These are phyloP conservation scores for Pseudogymnoascus sp. DNA, from an alignment of 2,329 filamentous ascomycete genomes.

Conservation along the genomic window DNA sequence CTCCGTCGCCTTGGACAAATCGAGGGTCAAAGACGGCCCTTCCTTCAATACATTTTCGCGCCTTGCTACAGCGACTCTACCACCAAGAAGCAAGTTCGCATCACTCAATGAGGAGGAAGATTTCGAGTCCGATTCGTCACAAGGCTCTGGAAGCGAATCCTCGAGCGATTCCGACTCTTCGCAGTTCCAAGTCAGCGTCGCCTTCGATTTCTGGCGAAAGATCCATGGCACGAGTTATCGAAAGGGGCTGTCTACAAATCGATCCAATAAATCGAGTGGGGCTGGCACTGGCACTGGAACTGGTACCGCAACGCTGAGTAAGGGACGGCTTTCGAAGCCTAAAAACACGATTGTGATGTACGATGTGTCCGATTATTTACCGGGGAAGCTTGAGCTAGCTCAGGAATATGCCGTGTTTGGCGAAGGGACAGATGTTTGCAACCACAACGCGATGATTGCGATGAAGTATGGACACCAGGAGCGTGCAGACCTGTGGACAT, in stretches of 20 bases:
- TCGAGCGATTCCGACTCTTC: slow-evolving; percentile 29
- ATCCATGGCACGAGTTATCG: slow-evolving; percentile 18
- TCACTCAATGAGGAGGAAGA: slow-evolving; percentile 26
- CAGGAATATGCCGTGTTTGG: slow-evolving; percentile 77
- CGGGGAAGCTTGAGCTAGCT: slow-evolving; percentile 69
- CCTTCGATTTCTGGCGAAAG: slow-evolving; percentile 22
- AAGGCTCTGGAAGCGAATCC: slow-evolving; percentile 23
- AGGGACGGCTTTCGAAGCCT: slow-evolving; percentile 28
- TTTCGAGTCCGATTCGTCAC: slow-evolving; percentile 29
- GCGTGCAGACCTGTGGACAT: slow-evolving; percentile 73
- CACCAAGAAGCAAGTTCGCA: slow-evolving; percentile 32
- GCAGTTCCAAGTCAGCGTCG: slow-evolving; percentile 20
- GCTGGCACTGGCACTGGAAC: slow-evolving; percentile 48
- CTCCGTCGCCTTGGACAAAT: slow-evolving; percentile 35
- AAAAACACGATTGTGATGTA: slow-evolving; percentile 70
- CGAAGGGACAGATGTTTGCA: slow-evolving; percentile 70
- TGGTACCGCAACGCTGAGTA: slow-evolving; percentile 27
- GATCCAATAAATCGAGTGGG: slow-evolving; percentile 27
- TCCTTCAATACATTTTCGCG: slow-evolving; percentile 58
- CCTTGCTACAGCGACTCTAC: slow-evolving; percentile 40
- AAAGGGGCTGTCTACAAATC: slow-evolving; percentile 24
- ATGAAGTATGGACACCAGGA: slow-evolving; percentile 61
- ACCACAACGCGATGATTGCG: slow-evolving; percentile 74
- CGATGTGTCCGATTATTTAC: slow-evolving; percentile 61
- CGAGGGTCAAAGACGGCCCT: slow-evolving; percentile 38